Evolutionary conservation across 2,329 filamentous ascomycete species (phyloP).

Genomic region (Botrytis elliptica): DNA sequence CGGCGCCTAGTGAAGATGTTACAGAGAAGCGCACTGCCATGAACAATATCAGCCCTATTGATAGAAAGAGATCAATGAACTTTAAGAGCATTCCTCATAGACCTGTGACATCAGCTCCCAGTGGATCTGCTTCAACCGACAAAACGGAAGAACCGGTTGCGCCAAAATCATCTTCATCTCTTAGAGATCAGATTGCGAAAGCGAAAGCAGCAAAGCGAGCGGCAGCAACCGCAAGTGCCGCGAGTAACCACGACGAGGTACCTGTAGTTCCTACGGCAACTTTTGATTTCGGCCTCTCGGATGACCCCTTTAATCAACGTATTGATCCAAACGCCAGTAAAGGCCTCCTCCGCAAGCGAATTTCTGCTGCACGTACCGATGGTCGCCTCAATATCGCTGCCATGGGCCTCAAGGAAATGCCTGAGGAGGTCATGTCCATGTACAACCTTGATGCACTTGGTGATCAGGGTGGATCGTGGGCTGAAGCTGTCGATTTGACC

Average conservation of each 20-base stretch:
- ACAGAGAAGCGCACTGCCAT: constrained; percentile 39
- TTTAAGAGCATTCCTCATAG: constrained; percentile 32
- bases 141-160: constrained; percentile 44
- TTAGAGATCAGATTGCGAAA: constrained; percentile 89
- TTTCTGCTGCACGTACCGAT: constrained; percentile 70
- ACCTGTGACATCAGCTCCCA: constrained; percentile 28
- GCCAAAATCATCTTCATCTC: constrained; percentile 71
- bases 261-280: constrained; percentile 49
- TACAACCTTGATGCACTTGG: constrained; percentile 74
- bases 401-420: constrained; percentile 75
- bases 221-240: constrained; percentile 38
- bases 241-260: constrained; percentile 34
- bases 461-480: constrained; percentile 70
- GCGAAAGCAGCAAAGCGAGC: constrained; percentile 79
- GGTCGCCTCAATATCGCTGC: constrained; percentile 88
- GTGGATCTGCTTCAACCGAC: constrained; percentile 26
- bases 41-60: constrained; percentile 29
- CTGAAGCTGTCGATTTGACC: constrained; percentile 84
- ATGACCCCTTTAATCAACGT: constrained; percentile 70
- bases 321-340: constrained; percentile 56
- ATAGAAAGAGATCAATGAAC: constrained; percentile 33
- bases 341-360: constrained; percentile 70
- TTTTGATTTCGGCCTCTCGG: constrained; percentile 59
- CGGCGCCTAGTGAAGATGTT: constrained; percentile 29
- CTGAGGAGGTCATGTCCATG: constrained; percentile 82